These are phyloP conservation scores for Eutrema yunnanense DNA, from an alignment of 345 rosid species.

Conservation along the genomic window DNA sequence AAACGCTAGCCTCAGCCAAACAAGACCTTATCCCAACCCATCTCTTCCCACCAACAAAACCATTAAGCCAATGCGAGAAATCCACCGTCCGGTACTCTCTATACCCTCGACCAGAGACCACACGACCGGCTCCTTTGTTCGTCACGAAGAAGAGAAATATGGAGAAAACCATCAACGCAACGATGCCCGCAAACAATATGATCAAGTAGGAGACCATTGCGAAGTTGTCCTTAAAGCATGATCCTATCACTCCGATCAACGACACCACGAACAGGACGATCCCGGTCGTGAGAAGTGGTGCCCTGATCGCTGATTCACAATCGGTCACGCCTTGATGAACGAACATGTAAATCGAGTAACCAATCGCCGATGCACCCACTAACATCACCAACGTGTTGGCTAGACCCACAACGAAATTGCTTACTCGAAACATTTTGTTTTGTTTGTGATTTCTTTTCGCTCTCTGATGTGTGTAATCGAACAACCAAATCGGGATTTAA, in stretches of 20 bases:
- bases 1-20: constrained; percentile 30
- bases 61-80: constrained; percentile 31
- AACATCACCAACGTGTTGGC: constrained; percentile 31
- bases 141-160: constrained; percentile 33
- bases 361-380: constrained; percentile 26
- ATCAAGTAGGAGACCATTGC: constrained; percentile 25
- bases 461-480: not conserved
- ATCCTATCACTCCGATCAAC: constrained; percentile 28
- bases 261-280: constrained; percentile 24
- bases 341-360: constrained; percentile 31
- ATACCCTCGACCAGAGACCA: constrained; percentile 29
- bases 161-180: constrained; percentile 19
- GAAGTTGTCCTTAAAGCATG: constrained; percentile 24
- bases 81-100: constrained; percentile 28
- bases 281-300: constrained; percentile 29
- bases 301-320: constrained; percentile 20
- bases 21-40: constrained; percentile 34
- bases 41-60: constrained; percentile 29
- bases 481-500: not conserved
- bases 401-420: constrained; percentile 32
- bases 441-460: not conserved
- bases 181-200: constrained; percentile 19
- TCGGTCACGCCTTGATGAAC: constrained; percentile 22
- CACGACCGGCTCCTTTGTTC: constrained; percentile 31
- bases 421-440: constrained; percentile 31